phyloP scores from a whole-genome alignment of 768 basidiomycete species.

The Tricholoma terreum region DNA sequence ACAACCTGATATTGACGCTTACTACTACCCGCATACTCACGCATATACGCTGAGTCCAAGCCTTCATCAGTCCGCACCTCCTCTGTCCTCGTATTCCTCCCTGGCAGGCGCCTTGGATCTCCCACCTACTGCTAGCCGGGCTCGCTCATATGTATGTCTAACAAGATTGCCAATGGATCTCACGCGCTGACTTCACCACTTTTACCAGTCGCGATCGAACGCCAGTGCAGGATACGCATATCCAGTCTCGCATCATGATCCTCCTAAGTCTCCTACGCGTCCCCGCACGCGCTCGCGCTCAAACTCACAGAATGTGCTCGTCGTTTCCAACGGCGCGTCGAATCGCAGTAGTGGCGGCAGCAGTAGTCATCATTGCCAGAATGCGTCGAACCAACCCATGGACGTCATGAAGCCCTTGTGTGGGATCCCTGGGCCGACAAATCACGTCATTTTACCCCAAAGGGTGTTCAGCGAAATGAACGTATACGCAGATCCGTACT shows the following conservation, averaged over 20 bases:
- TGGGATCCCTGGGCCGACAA: constrained; percentile 18
- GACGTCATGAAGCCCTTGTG: not conserved
- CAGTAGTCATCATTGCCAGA: not conserved
- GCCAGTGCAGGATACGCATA: constrained; percentile 2
- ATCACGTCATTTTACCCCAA: constrained; percentile 27
- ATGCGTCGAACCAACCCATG: constrained; percentile 4
- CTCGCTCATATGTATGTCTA: constrained; percentile 4
- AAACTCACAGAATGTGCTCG: constrained; percentile 2
- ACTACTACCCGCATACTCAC: not conserved
- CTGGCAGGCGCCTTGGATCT: constrained; percentile 17
- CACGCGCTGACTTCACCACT: not conserved
- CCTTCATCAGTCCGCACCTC: constrained; percentile 6
- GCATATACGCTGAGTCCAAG: not conserved
- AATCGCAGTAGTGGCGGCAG: not conserved
- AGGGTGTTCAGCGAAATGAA: constrained; percentile 17
- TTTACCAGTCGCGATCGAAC: not conserved
- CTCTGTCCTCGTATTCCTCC: constrained; percentile 18
- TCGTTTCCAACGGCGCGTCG: not conserved
- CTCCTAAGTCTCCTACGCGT: not conserved
- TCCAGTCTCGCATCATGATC: constrained; percentile 10
- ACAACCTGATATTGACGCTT: not conserved
- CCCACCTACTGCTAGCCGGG: not conserved
- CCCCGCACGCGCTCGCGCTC: constrained; percentile 6
- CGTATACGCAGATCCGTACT: constrained; percentile 11
- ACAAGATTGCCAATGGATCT: not conserved